These are phyloP conservation scores for Xanthoceras sorbifolium DNA, from an alignment of 345 rosid genomes.

Conservation along the genomic window DNA sequence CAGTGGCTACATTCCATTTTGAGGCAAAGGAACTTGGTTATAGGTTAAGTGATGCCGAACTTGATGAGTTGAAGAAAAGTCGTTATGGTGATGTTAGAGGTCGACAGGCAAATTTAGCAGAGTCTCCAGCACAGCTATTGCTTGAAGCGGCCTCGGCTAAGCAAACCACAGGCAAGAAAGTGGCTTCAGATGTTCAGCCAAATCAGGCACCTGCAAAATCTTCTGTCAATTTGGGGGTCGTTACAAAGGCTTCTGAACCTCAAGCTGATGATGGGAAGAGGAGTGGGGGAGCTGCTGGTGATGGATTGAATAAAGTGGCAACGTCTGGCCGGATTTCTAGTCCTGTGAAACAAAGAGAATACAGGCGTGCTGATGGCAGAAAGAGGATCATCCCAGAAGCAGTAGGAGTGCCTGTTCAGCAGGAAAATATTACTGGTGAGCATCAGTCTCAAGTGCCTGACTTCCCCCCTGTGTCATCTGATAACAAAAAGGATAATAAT, in stretches of 20 bases:
- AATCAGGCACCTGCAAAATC: constrained; percentile 55
- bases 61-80: constrained; percentile 84
- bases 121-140: constrained; percentile 89
- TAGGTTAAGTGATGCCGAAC: constrained; percentile 71
- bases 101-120: constrained; percentile 86
- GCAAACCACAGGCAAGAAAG: constrained; percentile 64
- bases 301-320: constrained; percentile 54
- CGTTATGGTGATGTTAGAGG: constrained; percentile 98
- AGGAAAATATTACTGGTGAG: constrained; percentile 47
- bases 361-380: constrained; percentile 95
- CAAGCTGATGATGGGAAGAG: constrained; percentile 58
- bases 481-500: constrained; percentile 48
- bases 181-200: constrained; percentile 57
- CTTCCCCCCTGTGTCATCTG: constrained; percentile 41
- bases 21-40: constrained; percentile 80
- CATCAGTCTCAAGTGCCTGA: constrained; percentile 41
- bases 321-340: constrained; percentile 55
- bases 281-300: constrained; percentile 43
- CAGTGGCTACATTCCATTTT: constrained; percentile 90
- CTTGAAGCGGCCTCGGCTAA: constrained; percentile 93
- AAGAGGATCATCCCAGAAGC: constrained; percentile 99
- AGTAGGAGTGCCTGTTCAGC: constrained; percentile 73
- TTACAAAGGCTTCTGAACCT: constrained; percentile 54
- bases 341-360: constrained; percentile 93
- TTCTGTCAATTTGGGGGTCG: constrained; percentile 45